These are phyloP conservation scores for Monilinia fructigena DNA, from an alignment of 2,329 filamentous ascomycete genomes.

Conservation along the genomic window DNA sequence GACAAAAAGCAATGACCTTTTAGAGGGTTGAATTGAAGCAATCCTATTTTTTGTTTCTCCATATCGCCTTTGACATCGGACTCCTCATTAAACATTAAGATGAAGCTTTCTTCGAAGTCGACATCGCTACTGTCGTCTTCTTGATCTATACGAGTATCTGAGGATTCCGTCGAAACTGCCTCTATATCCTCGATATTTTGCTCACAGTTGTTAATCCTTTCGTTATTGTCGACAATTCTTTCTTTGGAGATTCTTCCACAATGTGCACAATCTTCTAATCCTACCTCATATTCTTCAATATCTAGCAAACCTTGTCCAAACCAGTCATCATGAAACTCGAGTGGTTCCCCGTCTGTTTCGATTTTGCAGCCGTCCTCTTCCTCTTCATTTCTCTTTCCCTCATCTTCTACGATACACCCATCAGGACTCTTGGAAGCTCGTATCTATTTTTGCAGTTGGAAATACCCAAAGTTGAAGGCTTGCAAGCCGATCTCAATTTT, in stretches of 20 bases:
- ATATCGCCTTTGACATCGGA: neutral
- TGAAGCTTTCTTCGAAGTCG: neutral
- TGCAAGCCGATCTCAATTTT: neutral
- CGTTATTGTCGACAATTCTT: neutral
- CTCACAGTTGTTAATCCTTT: neutral
- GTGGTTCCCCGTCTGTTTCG: neutral
- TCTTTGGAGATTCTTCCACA: neutral
- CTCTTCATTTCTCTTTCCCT: neutral
- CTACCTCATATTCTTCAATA: neutral
- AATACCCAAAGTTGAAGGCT: neutral
- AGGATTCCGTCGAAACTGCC: neutral
- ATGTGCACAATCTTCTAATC: neutral
- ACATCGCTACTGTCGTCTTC: neutral
- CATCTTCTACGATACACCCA: neutral
- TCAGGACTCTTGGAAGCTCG: neutral
- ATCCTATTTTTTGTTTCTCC: neutral
- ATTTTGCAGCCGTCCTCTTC: neutral
- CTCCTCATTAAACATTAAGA: neutral
- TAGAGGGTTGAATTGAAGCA: neutral
- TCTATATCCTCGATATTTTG: neutral
- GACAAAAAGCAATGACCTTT: neutral
- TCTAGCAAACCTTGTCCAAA: neutral
- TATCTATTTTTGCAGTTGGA: neutral
- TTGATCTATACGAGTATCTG: neutral
- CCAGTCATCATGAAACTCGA: conserved; percentile 13